Evolutionary conservation across 1,284 basidiomycete genomes (phyloP), one percentile per base, ranked within the genome.

Genomic region (Boletellus deceptivus): DNA sequence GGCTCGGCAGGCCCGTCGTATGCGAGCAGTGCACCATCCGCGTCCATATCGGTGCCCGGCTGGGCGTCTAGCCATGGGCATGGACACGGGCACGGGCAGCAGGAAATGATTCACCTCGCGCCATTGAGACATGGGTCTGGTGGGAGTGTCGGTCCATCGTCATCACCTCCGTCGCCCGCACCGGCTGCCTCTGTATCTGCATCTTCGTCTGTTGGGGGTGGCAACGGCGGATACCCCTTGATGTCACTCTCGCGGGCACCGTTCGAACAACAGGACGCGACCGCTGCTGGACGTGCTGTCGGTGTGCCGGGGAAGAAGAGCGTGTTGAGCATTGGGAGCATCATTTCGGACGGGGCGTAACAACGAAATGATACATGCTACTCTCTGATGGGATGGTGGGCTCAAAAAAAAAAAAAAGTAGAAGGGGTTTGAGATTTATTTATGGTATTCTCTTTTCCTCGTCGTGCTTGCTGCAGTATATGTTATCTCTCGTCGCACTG

Each of bases 261-360:
- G 41, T 56, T 63, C 38, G 61, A 31, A 31, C 29, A 60, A 50
- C 59, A 65, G 59, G 63, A 72, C 56, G 29, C 29, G 1, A 11
- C 29, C 11, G 11, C 29, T 11, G 67, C 63, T 41, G 59, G 58
- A 56, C 61, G 69, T 43, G 65, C 62, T 2, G 43, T 59, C 3
- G 59, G 56, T 2, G 39, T 52, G 10, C 55, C 63, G 7, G 73
- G 73, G 43, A 83, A 83, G 74, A 82, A 79, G 70, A 87, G 85
- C 57, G 79, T 78, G 56, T 62, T 88, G 72, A 86, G 82, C 59
- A 88, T 89, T 55, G 82, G 84, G 56, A 86, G 79, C 60, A 88
- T 89, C 55, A 83, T 87, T 53, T 79, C 81, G 43, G 81, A 64
- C 0, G 61, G 63, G 10, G 62, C 42, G 40, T 61, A 43, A 46